These are phyloP conservation scores for Carex sylvatica DNA, from an alignment of 202 grass and related monocot genomes.

Conservation along the genomic window DNA sequence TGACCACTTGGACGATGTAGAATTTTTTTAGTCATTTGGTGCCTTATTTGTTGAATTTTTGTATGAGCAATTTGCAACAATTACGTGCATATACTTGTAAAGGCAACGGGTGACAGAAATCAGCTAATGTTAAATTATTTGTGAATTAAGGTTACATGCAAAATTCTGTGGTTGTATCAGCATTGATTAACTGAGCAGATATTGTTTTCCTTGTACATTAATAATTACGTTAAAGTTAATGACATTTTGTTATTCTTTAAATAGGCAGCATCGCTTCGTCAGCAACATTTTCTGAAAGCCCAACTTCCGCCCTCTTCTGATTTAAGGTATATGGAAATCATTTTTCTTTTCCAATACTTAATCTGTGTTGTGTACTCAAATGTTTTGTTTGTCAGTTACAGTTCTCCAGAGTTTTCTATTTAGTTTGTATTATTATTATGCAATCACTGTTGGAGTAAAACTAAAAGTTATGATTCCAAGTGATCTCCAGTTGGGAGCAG, in stretches of 20 bases:
- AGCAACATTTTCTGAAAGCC: slow-evolving; percentile 77
- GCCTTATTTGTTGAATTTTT: slow-evolving; percentile 7
- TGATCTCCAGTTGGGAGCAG: slow-evolving; percentile 10
- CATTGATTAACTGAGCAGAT: background rate
- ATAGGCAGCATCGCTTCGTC: slow-evolving; percentile 70
- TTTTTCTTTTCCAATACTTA: background rate
- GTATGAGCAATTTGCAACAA: background rate
- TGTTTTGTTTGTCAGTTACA: background rate
- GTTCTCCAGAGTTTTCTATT: background rate
- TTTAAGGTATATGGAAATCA: slow-evolving; percentile 54
- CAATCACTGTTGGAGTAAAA: background rate
- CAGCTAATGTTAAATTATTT: background rate
- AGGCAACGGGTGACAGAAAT: background rate
- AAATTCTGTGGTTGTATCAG: slow-evolving; percentile 3
- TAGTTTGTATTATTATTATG: background rate
- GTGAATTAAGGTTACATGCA: background rate
- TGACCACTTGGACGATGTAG: slow-evolving; percentile 60
- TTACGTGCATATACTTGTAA: background rate
- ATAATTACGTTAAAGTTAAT: slow-evolving; percentile 16
- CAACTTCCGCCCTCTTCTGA: slow-evolving; percentile 74
- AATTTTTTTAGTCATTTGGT: background rate
- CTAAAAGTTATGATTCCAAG: slow-evolving; percentile 18
- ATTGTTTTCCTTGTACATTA: background rate
- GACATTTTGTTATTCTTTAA: slow-evolving; percentile 18
- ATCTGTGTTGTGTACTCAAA: background rate